A percentile compares a stretch with the other conserved stretches of the same genome.
These are phyloP conservation scores for Sanguinoderma infundibulare DNA, from an alignment of 1,284 basidiomycete species.

Conservation along the genomic window DNA sequence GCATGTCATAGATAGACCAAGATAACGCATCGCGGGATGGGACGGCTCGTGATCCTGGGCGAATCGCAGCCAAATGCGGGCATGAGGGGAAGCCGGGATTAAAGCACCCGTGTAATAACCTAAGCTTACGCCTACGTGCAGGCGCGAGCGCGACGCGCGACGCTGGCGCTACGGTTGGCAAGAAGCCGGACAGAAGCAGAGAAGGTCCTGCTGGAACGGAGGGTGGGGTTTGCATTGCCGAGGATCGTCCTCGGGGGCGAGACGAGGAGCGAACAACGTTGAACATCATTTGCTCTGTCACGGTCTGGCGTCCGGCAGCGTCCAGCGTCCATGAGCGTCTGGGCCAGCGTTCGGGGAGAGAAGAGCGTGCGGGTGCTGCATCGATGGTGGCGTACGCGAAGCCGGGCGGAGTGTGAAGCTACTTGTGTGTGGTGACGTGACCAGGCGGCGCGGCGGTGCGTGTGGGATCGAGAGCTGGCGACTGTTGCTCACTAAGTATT, in stretches of 20 bases:
- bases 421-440: background rate
- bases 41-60: background rate
- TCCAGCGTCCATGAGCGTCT: background rate
- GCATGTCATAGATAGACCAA: background rate
- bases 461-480: background rate
- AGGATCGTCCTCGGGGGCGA: background rate
- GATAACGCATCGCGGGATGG: background rate
- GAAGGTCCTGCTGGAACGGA: too few species aligned
- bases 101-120: too few species aligned
- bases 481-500: too few species aligned
- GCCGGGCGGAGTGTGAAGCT: slow-evolving; percentile 1
- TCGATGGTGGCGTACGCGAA: slow-evolving; percentile 2
- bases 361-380: background rate
- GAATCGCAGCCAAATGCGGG: background rate
- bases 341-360: background rate
- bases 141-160: too few species aligned
- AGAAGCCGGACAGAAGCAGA: background rate
- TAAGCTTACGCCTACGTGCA: too few species aligned
- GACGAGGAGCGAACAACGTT: background rate
- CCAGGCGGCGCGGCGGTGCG: background rate
- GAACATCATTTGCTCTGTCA: background rate
- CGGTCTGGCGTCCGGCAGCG: background rate
- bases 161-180: too few species aligned
- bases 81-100: too few species aligned
- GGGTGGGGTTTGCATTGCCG: too few species aligned